Percentiles rank a stretch among this genome's conserved stretches.
phyloP scores from a whole-genome alignment of 2,329 filamentous ascomycete genomes.

The Dryadomyces quercivorus region DNA sequence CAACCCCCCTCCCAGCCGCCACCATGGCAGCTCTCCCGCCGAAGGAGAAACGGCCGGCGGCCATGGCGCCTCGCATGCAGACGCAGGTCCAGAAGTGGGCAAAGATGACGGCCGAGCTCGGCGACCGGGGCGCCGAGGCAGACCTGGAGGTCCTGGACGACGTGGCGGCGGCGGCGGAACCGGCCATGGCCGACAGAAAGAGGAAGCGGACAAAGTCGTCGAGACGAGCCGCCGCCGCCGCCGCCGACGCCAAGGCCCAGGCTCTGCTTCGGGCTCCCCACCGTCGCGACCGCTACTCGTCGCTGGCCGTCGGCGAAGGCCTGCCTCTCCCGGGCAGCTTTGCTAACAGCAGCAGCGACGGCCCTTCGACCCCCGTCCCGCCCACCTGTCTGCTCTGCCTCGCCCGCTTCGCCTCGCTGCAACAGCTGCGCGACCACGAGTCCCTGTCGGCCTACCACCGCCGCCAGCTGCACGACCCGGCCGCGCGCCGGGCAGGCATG shows the following conservation, averaged over 20 bases:
- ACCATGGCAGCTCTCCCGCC: not conserved
- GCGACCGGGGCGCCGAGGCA: not conserved
- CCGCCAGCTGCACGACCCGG: conserved; percentile 8
- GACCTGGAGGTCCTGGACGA: conserved; percentile 13
- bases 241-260: not conserved
- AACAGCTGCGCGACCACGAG: conserved; percentile 16
- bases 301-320: conserved; percentile 41
- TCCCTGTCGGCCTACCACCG: conserved; percentile 15
- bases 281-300: conserved; percentile 30
- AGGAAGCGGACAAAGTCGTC: not conserved
- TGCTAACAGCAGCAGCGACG: not conserved
- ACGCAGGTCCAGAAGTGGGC: conserved; percentile 56
- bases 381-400: conserved; percentile 45
- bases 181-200: not conserved
- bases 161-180: not conserved
- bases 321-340: conserved; percentile 2
- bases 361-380: not conserved
- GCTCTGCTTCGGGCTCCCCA: conserved; percentile 15
- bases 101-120: conserved; percentile 50
- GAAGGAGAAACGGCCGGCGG: conserved; percentile 7
- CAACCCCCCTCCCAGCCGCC: no score
- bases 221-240: not conserved
- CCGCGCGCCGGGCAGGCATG: conserved; percentile 4
- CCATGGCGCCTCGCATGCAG: conserved; percentile 33
- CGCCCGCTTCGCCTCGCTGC: conserved; percentile 40